Base-by-base conservation (phyloP, 2,329 filamentous ascomycete species). In the Claviceps quebecensis region DNA sequence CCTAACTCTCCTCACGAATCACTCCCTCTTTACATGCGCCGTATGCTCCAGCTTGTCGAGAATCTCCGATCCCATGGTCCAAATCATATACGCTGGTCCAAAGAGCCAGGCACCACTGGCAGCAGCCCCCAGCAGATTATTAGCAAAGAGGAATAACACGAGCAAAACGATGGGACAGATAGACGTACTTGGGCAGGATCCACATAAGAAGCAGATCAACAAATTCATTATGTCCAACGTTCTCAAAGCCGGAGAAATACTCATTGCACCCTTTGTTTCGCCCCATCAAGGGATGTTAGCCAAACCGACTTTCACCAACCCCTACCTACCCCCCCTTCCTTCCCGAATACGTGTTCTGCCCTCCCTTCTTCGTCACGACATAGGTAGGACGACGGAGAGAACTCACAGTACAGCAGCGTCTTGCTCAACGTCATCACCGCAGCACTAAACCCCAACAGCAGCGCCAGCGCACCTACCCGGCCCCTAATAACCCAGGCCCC, bases 371-470 rank as follows among this genome's bases (percentile, higher is more conserved):
- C 45, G 13, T n/a, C 44, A 45, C 38, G 13, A 14, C 16, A 39
- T 17, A 39, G 19, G 19, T 19, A 19, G 38, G 16, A 7, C 14
- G 16, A 38, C 22, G 8, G 23, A 47, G 41, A 34, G 22, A 16
- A 70, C 76, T 62, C 56, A 78, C 77, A 79, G 60, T 81, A 81
- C 2, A 81, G 63, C 11, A 74, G 61, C n/a, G 78, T 81, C 72
- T 81, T 81, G 69, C 74, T 78, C 11, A 80, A 57, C 1, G 78
- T 81, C 78, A 80, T 80, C 50, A 80, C 70, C 1, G 74, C 72
- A 0, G 74, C 74, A 53, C 72, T 70, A 56, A 78, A 79, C 5
- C 69, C 73, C 2, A 77, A 47, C 17, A 79, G 41, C 3, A 75
- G 63, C 0, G 74, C 74, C 52, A 66, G 19, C 0, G 69, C 76